Evolutionary conservation across 176 grass and related monocot species (phyloP), one percentile per base, ranked within the genome.

Genomic region (Chloris gayana): DNA sequence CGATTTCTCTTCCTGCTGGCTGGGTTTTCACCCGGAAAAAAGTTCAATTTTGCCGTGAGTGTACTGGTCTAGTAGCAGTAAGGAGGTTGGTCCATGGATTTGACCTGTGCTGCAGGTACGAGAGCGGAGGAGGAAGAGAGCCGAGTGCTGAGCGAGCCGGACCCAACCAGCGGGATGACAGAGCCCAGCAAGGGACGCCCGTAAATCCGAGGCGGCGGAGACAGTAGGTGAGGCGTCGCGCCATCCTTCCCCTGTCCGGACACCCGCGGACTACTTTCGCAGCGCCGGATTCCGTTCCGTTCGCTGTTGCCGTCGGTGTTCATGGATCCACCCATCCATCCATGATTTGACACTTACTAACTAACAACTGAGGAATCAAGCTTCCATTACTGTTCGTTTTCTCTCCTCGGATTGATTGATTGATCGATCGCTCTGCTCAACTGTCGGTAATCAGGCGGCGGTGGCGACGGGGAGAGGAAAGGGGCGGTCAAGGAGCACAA

Each of bases 121-220:
- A 53, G 72, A 62, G 76, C 22, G 10, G 64, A 64, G 66, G 87
- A 89, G 56, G 87, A 89, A 38, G 72, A 85, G 27, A 80, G 37
- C 38, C 56, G 31, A 14, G 78, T 85, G 31, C 87, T 85, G 30
- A 89, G 83, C 66, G 83, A 89, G 73, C 87, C 83, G 6, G 87
- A 89, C 47, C 83, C 82, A 67, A 66, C 83, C 18, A 89, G 87
- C 58, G 87, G 83, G 14, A 89, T 89, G 78, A 25, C 44, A 14
- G 83, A 89, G 67, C 44, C 35, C 37, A 44, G 4, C 32, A 88
- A 57, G 56, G 56, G 82, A 88, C 42, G 41, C 31, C 77, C 33
- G 39, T 19, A 76, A 58, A 72, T 65, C 82, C 18, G 29, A 32
- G 29, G 59, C 31, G 9, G 69, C 21, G 54, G 15, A 3, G 72